Evolutionary conservation across 2,329 filamentous ascomycete species (phyloP), one percentile per base, ranked within the genome.

Genomic region (Neofusicoccum sp.): DNA sequence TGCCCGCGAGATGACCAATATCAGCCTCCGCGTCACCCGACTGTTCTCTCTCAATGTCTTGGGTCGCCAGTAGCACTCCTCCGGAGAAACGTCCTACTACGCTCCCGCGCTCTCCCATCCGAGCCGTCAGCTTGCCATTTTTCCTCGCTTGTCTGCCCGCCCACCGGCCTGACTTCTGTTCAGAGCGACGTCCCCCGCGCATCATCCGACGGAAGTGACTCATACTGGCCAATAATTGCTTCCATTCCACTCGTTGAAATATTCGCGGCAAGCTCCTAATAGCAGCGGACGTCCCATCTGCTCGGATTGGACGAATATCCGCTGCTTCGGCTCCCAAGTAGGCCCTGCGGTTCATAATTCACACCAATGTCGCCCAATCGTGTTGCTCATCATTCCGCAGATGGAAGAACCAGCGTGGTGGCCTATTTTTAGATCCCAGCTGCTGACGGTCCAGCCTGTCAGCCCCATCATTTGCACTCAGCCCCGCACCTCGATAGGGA

Each of bases 371-470:
- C 16, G 34, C 6, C 51, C 51, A 56, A 56, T 43, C 9, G 34
- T 24, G 12, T 16, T 30, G 28, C 30, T 1, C 12, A 4, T n/a
- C 9, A 11, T 4, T 54, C 36, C 14, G 7, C 6, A 24, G 31
- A 33, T n/a, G 26, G 12, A 24, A n/a, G 14, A 9, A 6, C 14
- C 49, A 41, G 7, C 6, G 26, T 6, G 14, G 33, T 40, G n/a
- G 11, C 43, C 24, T 56, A 56, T 56, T 56, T 56, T 56, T 56
- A 56, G 51, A 31, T 11, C 14, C n/a, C 38, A 40, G 48, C 48
- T 31, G 51, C 36, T 43, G 51, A 56, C 51, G 9, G 36, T 36
- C n/a, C 49, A 41, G 12, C 24, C 34, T 6, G 36, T 24, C 51
- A 56, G 38, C 38, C 51, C 36, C 51, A 26, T n/a, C 26, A 12